Evolutionary conservation across 352 stramenopile species (phyloP).

Genomic region (Globisporangium nodosum): DNA sequence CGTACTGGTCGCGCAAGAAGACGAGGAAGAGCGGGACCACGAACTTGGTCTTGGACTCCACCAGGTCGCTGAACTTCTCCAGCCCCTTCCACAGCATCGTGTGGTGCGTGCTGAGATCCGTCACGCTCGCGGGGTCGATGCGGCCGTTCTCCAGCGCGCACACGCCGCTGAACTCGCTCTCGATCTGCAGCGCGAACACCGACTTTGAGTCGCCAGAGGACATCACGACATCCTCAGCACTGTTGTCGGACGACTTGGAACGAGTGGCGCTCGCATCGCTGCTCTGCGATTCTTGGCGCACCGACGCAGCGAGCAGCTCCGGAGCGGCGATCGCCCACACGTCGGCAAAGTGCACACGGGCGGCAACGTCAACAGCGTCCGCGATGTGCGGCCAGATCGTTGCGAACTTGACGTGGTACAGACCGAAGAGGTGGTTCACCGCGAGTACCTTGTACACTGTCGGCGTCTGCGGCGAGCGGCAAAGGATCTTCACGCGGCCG

Average conservation of each 20-base stretch:
- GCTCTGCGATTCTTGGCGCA: conserved; percentile 29
- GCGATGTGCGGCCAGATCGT: conserved; percentile 81
- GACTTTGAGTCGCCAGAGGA: neutral
- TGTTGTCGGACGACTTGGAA: neutral
- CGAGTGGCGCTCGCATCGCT: neutral
- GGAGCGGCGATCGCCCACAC: conserved; percentile 52
- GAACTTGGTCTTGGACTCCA: conserved; percentile 84
- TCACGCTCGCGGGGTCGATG: conserved; percentile 37
- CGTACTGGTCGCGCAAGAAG: conserved; percentile 82
- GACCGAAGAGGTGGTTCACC: conserved; percentile 66
- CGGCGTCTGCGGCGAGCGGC: conserved; percentile 65
- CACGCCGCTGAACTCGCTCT: conserved; percentile 41
- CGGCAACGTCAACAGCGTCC: conserved; percentile 56
- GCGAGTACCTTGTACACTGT: conserved; percentile 72
- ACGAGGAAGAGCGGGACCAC: conserved; percentile 81
- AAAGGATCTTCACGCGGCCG: conserved; percentile 74
- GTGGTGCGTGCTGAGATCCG: conserved; percentile 71
- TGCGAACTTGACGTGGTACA: conserved; percentile 88
- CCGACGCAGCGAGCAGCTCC: conserved; percentile 45
- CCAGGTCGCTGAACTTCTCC: conserved; percentile 60
- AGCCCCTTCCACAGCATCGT: conserved; percentile 77
- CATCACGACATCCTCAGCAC: neutral
- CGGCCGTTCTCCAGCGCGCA: conserved; percentile 53
- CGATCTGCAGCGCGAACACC: conserved; percentile 25
- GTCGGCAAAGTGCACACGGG: conserved; percentile 49